Evolutionary conservation across 2,329 filamentous ascomycete species (phyloP), one percentile per base, ranked within the genome.

Genomic region (Aspergillus nomiae): DNA sequence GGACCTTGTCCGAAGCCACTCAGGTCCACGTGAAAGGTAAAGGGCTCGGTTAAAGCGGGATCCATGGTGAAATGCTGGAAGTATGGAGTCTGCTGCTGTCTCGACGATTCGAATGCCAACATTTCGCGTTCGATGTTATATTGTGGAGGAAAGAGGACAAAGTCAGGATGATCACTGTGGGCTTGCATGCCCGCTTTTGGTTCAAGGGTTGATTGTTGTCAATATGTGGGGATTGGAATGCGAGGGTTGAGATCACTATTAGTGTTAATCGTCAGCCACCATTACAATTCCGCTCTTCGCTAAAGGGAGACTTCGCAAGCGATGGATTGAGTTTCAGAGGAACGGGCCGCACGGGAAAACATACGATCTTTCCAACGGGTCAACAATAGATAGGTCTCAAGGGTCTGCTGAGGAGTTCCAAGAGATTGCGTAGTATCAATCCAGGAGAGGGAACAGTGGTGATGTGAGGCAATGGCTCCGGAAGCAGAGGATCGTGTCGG

Each of bases 1-100:
- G 66, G 61, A 48, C 61, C 59, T 43, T 71, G 74, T 12, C 63
- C 60, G 59, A 71, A 73, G 38, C 58, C 62, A 32, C 67, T 63
- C 56, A 74, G 48, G 46, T 75, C 75, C 57, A 72, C 61, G n/a
- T 71, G 67, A 55, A 69, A 76, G 3, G 63, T 66, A 58, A 75
- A 76, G 45, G 75, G 69, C 36, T 77, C 74, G 32, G 72, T 68
- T 56, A 75, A 59, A 36, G 67, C 68, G 24, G 74, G 66, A 58
- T 77, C 76, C 67, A 78, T 73, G n/a, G 72, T 65, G 67, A 72
- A 71, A 26, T 70, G 68, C 21, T 73, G 71, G 64, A 73, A 73
- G 65, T 72, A 77, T 55, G 71, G 56, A 36, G 65, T 56, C 54
- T 75, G 71, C 41, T 74, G 76, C 56, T 72, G 69, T 64, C 73